phyloP scores from a whole-genome alignment of 1,284 basidiomycete genomes.

The Pyrrhoderma lamaoense region DNA sequence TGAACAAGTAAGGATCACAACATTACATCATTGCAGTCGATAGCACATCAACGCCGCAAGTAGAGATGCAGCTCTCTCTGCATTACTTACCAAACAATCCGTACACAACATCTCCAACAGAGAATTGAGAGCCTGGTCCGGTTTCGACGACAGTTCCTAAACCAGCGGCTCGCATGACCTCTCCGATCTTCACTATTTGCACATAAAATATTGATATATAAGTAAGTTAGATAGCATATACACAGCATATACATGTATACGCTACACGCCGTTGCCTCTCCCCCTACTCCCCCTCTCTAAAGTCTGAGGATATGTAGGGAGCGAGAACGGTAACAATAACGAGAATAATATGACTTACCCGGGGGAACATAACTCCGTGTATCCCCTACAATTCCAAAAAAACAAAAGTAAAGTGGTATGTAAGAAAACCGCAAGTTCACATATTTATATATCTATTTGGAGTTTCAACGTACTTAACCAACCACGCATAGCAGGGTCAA shows the following conservation, averaged over 20 bases:
- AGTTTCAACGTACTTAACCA: conserved; percentile 46
- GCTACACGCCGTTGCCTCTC: too few species aligned
- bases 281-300: too few species aligned
- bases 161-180: conserved; percentile 71
- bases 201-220: neutral
- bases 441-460: too few species aligned
- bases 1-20: too few species aligned
- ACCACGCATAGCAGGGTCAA: conserved; percentile 83
- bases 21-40: too few species aligned
- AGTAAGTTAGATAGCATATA: too few species aligned
- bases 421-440: too few species aligned
- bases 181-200: conserved; percentile 68
- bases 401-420: neutral
- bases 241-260: too few species aligned
- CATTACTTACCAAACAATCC: conserved; percentile 45
- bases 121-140: conserved; percentile 39
- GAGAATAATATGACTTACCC: neutral
- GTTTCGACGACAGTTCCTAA: conserved; percentile 67
- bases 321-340: neutral
- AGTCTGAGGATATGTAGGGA: too few species aligned
- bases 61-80: conserved; percentile 2
- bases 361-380: conserved; percentile 59
- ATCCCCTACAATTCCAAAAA: conserved; percentile 30
- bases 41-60: too few species aligned
- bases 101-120: conserved; percentile 60